phyloP scores from a whole-genome alignment of 1,139 yeast species.

The Suhomyces bribrorum region DNA sequence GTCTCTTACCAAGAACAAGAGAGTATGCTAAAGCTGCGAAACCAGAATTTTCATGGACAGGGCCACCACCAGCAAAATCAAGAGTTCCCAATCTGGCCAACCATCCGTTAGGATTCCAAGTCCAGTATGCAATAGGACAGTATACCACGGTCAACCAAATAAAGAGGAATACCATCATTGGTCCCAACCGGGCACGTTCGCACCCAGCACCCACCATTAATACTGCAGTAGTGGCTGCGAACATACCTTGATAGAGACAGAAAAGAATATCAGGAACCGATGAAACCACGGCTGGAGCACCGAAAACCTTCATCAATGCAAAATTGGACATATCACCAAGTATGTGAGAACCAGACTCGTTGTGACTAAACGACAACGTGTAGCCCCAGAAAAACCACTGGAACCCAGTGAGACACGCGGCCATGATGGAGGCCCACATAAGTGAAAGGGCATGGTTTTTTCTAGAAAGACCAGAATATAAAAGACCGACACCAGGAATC shows the following conservation, averaged over 20 bases:
- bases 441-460: conserved; percentile 89
- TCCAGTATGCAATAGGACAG: conserved; percentile 95
- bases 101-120: conserved; percentile 96
- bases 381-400: conserved; percentile 99
- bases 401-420: conserved; percentile 75
- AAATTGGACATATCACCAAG: conserved; percentile 81
- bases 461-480: conserved; percentile 88
- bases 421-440: conserved; percentile 93
- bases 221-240: conserved; percentile 88
- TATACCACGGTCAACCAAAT: conserved; percentile 96
- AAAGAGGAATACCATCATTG: conserved; percentile 92
- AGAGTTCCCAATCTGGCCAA: conserved; percentile 75
- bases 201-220: conserved; percentile 97
- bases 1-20: conserved; percentile 85
- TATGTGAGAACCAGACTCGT: conserved; percentile 57
- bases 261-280: conserved; percentile 83
- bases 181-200: conserved; percentile 94
- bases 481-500: conserved; percentile 91
- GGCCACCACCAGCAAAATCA: conserved; percentile 98
- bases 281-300: conserved; percentile 70
- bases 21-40: conserved; percentile 95
- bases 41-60: conserved; percentile 94
- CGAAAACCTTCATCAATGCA: conserved; percentile 75
- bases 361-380: conserved; percentile 78
- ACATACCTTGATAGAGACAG: conserved; percentile 94